A percentile compares a stretch with the other conserved stretches of the same genome.
Evolutionary conservation across 805 yeast species (phyloP).

Genomic region (Maudiozyma pseudohumilis): DNA sequence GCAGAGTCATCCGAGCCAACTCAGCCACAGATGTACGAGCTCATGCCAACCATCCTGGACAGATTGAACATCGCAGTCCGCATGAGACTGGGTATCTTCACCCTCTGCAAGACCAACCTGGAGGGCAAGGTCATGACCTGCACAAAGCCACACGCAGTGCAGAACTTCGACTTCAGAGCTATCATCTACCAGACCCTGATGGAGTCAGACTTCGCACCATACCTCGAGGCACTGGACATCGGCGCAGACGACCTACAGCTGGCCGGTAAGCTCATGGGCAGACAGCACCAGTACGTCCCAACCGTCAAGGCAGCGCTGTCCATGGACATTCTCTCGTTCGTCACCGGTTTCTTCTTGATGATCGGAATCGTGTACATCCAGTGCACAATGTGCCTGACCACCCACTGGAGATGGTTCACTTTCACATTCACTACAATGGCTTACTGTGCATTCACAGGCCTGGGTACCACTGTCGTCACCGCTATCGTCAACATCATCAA

Average conservation of each 20-base stretch:
- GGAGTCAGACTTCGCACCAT: slow-evolving; percentile 25
- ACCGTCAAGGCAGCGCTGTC: slow-evolving; percentile 26
- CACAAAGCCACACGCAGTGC: slow-evolving; percentile 25
- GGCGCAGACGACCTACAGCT: slow-evolving; percentile 21
- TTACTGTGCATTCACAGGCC: slow-evolving; percentile 22
- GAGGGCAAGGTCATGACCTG: slow-evolving; percentile 18
- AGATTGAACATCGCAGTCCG: slow-evolving; percentile 20
- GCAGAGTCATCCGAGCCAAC: slow-evolving; percentile 9
- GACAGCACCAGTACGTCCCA: slow-evolving; percentile 26
- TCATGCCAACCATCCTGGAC: slow-evolving; percentile 20
- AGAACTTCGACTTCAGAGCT: slow-evolving; percentile 25
- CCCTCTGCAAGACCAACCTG: slow-evolving; percentile 21
- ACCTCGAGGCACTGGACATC: slow-evolving; percentile 22
- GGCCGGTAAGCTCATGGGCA: slow-evolving; percentile 23
- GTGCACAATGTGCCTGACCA: slow-evolving; percentile 4
- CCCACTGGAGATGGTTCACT: slow-evolving; percentile 12
- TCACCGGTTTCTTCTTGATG: slow-evolving; percentile 18
- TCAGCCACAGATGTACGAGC: slow-evolving; percentile 13
- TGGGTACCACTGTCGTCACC: slow-evolving; percentile 23
- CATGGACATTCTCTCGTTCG: slow-evolving; percentile 19
- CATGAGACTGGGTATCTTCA: slow-evolving; percentile 25
- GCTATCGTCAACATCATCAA: slow-evolving; percentile 25
- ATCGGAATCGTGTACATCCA: slow-evolving; percentile 6
- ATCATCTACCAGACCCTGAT: slow-evolving; percentile 24
- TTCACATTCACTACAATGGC: slow-evolving; percentile 12